Conservation (phyloP, 2,329 filamentous ascomycete species). For the Gliomastix tumulicola region DNA sequence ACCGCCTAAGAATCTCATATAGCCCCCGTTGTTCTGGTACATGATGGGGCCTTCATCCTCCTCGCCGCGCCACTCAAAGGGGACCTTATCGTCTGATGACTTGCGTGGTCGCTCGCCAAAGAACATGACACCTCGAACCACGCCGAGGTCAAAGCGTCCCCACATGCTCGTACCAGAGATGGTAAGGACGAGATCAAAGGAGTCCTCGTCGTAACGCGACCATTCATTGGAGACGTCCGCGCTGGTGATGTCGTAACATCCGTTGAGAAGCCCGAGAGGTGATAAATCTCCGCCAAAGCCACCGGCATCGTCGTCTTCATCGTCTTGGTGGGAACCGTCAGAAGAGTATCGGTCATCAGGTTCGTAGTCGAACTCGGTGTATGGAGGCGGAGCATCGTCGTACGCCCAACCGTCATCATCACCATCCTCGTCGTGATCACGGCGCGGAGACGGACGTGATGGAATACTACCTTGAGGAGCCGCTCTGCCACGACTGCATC, state of each 20-base stretch:
- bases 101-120: conserved; percentile 24
- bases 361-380: too few species aligned
- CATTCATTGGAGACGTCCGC: conserved; percentile 15
- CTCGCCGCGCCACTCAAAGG: conserved; percentile 27
- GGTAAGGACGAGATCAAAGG: conserved; percentile 27
- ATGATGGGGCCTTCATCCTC: conserved; percentile 18
- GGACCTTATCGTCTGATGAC: conserved; percentile 16
- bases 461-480: too few species aligned
- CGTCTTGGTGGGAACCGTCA: too few species aligned
- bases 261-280: conserved; percentile 33
- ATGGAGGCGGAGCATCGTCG: conserved; percentile 10
- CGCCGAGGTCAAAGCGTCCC: conserved; percentile 35
- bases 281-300: too few species aligned
- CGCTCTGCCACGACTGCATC: too few species aligned
- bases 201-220: conserved; percentile 9
- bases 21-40: conserved; percentile 19
- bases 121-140: conserved; percentile 32
- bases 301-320: too few species aligned
- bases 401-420: too few species aligned
- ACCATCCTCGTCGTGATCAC: too few species aligned
- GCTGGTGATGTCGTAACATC: conserved; percentile 31
- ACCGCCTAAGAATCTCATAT: conserved; percentile 26
- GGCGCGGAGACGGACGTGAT: too few species aligned
- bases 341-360: too few species aligned
- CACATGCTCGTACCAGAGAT: conserved; percentile 31